Evolutionary conservation across 768 basidiomycete genomes (phyloP).

Genomic region (Gyrodon lividus): DNA sequence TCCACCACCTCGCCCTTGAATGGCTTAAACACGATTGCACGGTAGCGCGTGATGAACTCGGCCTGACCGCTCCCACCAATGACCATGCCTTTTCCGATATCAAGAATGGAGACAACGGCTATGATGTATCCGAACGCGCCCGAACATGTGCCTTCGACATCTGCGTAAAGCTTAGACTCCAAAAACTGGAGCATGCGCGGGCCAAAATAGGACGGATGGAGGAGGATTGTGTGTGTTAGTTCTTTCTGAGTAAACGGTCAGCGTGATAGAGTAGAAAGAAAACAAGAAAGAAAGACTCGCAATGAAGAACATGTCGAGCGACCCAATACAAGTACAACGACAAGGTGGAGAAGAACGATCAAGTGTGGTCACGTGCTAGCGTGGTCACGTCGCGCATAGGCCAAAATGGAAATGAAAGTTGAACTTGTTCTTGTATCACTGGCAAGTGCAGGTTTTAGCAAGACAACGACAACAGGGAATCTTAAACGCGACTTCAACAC

Average conservation of each 20-base stretch:
- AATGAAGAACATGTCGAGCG: constrained; percentile 63
- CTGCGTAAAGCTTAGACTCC: constrained; percentile 88
- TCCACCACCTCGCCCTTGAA: constrained; percentile 99
- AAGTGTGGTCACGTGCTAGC: too few relatives aligned
- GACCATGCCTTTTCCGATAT: constrained; percentile 92
- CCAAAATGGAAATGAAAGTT: constrained; percentile 19
- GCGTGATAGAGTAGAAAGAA: neutral
- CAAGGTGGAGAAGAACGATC: neutral
- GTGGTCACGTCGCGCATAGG: constrained; percentile 6
- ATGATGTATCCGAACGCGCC: constrained; percentile 96
- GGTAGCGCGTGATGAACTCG: constrained; percentile 91
- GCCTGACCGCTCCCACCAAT: constrained; percentile 91
- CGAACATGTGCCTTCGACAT: constrained; percentile 96
- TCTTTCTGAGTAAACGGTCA: constrained; percentile 65
- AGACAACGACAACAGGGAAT: neutral
- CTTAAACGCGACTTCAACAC: neutral
- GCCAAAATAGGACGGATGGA: constrained; percentile 98
- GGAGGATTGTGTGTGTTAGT: constrained; percentile 93
- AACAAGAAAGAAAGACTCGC: constrained; percentile 39
- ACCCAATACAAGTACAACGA: neutral
- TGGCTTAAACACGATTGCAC: constrained; percentile 98
- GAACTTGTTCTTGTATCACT: constrained; percentile 12
- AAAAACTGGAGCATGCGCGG: constrained; percentile 93
- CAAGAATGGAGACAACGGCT: constrained; percentile 84
- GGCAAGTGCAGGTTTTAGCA: neutral